Percentiles rank a stretch among this genome's conserved stretches.
phyloP scores from a whole-genome alignment of 805 yeast genomes.

The Candida nitratophila region DNA sequence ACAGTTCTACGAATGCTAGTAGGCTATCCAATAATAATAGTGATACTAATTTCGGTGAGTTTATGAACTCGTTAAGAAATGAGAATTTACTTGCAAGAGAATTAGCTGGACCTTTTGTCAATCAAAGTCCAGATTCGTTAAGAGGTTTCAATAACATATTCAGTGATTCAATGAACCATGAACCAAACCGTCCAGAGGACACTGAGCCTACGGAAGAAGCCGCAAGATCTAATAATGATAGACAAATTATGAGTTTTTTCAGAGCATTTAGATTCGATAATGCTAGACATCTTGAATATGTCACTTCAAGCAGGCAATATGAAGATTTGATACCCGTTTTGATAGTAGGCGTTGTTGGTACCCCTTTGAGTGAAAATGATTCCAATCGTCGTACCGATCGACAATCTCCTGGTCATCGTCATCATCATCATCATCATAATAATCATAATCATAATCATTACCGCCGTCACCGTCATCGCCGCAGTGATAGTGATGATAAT shows the following conservation, averaged over 20 bases:
- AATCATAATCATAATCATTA: too few relatives aligned
- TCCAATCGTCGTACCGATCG: not conserved
- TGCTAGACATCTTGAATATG: conserved; percentile 10
- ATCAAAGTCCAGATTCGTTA: not conserved
- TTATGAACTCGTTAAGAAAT: conserved; percentile 24
- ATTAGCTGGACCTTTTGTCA: conserved; percentile 24
- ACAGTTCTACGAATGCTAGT: not conserved
- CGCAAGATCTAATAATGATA: not conserved
- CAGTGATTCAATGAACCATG: not conserved
- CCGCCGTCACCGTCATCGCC: too few relatives aligned
- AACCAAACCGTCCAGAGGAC: not conserved
- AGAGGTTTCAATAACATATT: not conserved
- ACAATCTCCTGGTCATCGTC: too few relatives aligned
- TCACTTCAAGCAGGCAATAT: conserved; percentile 6
- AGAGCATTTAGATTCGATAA: conserved; percentile 36
- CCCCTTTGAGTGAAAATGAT: conserved; percentile 8
- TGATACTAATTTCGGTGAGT: conserved; percentile 38
- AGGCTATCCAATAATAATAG: not conserved
- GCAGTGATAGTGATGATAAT: too few relatives aligned
- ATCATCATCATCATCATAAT: conserved; percentile 3
- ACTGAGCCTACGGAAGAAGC: conserved; percentile 1
- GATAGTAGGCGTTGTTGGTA: conserved; percentile 24
- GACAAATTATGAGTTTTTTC: conserved; percentile 27
- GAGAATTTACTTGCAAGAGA: conserved; percentile 19
- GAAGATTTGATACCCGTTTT: conserved; percentile 21